Evolutionary conservation across 202 grass and related monocot species (phyloP).

Genomic region (Miscanthus sacchariflorus): DNA sequence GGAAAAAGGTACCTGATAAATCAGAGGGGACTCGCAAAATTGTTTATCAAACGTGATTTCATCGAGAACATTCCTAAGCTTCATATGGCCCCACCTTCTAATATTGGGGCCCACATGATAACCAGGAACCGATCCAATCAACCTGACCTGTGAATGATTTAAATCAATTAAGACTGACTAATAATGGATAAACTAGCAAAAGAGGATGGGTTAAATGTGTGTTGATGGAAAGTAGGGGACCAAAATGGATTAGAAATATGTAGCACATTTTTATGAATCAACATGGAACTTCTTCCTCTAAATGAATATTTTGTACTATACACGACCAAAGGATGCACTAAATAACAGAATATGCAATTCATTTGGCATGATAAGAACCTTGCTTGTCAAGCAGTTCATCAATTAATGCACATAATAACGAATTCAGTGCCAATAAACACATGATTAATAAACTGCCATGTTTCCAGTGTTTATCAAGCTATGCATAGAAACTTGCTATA

Average conservation of each 20-base stretch:
- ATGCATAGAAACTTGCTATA: constrained; percentile 5
- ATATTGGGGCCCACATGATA: constrained; percentile 84
- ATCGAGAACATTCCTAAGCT: constrained; percentile 86
- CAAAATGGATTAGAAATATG: neutral
- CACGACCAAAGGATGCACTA: neutral
- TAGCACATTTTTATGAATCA: neutral
- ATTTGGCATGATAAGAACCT: neutral
- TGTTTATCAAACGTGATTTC: constrained; percentile 75
- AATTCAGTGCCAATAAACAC: neutral
- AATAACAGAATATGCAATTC: constrained; percentile 14
- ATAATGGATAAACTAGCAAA: constrained; percentile 17
- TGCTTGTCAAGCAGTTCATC: neutral
- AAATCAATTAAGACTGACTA: constrained; percentile 23
- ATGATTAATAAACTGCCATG: constrained; percentile 20
- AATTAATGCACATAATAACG: neutral
- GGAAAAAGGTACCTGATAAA: constrained; percentile 75
- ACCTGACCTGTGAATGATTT: constrained; percentile 66
- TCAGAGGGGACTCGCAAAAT: constrained; percentile 89
- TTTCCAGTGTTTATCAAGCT: neutral
- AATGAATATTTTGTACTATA: neutral
- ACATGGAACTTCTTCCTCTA: neutral
- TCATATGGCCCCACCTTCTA: constrained; percentile 97
- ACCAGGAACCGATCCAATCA: constrained; percentile 93
- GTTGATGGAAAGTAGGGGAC: neutral
- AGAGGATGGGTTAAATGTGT: constrained; percentile 14